Evolutionary conservation across 345 rosid species (phyloP).

Genomic region (Citrus hindsii): DNA sequence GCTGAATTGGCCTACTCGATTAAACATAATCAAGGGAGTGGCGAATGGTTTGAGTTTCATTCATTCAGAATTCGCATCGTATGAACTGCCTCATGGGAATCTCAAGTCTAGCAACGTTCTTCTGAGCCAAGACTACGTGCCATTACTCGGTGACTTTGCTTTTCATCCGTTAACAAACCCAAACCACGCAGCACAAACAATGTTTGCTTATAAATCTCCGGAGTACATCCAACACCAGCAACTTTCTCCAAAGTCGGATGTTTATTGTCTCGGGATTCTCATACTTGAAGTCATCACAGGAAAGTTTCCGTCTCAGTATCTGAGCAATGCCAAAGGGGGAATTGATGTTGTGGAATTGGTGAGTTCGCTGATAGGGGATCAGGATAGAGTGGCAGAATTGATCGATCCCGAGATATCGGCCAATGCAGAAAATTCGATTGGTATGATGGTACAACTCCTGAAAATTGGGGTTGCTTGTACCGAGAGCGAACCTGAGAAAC

Average conservation of each 20-base stretch:
- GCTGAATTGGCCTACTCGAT: conserved; percentile 61
- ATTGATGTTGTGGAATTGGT: conserved; percentile 61
- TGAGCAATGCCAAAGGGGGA: conserved; percentile 54
- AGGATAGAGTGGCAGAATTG: conserved; percentile 38
- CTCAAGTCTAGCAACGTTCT: conserved; percentile 88
- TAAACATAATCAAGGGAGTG: conserved; percentile 60
- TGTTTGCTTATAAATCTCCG: conserved; percentile 64
- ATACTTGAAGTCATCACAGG: conserved; percentile 80
- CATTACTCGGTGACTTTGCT: conserved; percentile 66
- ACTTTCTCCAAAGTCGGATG: conserved; percentile 65
- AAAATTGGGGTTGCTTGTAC: conserved; percentile 60
- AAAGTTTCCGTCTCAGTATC: conserved; percentile 67
- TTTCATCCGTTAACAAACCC: conserved; percentile 47
- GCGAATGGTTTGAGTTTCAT: conserved; percentile 60
- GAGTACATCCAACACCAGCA: conserved; percentile 42
- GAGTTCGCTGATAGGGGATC: conserved; percentile 32
- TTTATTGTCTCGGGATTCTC: conserved; percentile 72
- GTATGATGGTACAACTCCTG: conserved; percentile 46
- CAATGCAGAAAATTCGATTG: conserved; percentile 20
- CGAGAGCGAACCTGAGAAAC: conserved; percentile 40
- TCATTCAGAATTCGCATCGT: conserved; percentile 48
- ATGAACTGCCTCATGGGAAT: conserved; percentile 78
- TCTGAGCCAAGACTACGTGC: conserved; percentile 44
- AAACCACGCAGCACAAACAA: conserved; percentile 30
- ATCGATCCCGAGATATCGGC: conserved; percentile 67